Percentiles rank a stretch among this genome's conserved stretches.
phyloP scores from a whole-genome alignment of 2,329 filamentous ascomycete genomes.

The Bipolaris zeicola region DNA sequence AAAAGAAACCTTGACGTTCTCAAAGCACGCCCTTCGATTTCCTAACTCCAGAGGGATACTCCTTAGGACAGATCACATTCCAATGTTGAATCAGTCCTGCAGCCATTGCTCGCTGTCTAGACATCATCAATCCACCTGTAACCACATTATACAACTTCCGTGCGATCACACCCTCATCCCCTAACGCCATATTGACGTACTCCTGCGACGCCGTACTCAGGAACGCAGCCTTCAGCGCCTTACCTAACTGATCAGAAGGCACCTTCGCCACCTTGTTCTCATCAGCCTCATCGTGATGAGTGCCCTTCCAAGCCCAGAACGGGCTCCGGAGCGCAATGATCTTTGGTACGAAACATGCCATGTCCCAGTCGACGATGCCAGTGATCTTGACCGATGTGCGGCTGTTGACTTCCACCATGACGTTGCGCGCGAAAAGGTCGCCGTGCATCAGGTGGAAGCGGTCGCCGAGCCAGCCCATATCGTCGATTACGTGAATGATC shows the following conservation, averaged over 20 bases:
- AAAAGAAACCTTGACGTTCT: not conserved
- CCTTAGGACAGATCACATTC: not conserved
- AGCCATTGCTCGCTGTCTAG: not conserved
- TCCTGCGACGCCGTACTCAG: not conserved
- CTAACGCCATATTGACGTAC: not conserved
- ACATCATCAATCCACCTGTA: not conserved
- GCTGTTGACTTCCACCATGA: constrained; percentile 25
- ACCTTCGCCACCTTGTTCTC: not conserved
- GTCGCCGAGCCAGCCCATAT: constrained; percentile 4
- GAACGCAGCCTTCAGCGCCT: not conserved
- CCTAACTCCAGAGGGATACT: not conserved
- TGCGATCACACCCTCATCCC: not conserved
- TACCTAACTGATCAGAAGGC: not conserved
- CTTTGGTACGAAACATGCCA: constrained; percentile 34
- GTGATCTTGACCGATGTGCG: constrained; percentile 13
- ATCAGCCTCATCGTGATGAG: not conserved
- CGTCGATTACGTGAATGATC: not conserved
- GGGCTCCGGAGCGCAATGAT: constrained; percentile 24
- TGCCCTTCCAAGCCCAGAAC: constrained; percentile 9
- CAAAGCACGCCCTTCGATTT: too few relatives aligned
- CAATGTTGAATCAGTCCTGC: not conserved
- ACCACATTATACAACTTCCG: constrained; percentile 5
- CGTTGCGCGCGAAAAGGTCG: constrained; percentile 39
- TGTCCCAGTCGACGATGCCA: constrained; percentile 44
- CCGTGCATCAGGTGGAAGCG: constrained; percentile 23